Percentiles rank a stretch among this genome's conserved stretches.
phyloP scores from a whole-genome alignment of 1,284 basidiomycete species.

The Malassezia restricta region DNA sequence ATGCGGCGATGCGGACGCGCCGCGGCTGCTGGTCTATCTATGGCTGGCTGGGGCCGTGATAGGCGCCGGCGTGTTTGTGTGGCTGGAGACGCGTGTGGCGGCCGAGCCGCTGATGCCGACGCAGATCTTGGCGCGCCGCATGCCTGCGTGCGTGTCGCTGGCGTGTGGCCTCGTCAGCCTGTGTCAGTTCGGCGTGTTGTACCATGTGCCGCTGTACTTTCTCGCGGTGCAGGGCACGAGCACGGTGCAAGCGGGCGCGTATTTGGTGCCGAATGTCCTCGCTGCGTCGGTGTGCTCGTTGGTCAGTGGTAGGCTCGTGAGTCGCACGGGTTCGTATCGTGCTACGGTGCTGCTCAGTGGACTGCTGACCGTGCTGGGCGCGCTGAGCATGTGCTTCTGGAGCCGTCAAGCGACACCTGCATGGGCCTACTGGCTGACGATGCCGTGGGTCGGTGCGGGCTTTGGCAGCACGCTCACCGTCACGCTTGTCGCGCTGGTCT shows the following conservation, averaged over 20 bases:
- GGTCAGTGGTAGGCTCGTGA: constrained; percentile 46
- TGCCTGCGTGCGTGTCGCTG: constrained; percentile 46
- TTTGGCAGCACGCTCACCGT: constrained; percentile 46
- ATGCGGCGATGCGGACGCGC: constrained; percentile 40
- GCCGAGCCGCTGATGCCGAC: constrained; percentile 47
- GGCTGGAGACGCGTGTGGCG: constrained; percentile 49
- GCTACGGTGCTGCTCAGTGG: constrained; percentile 42
- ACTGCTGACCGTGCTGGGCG: constrained; percentile 40
- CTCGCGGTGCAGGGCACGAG: constrained; percentile 44
- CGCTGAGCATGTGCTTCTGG: constrained; percentile 47
- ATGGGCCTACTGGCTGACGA: constrained; percentile 42
- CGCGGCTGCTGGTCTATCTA: constrained; percentile 33
- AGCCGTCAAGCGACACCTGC: constrained; percentile 32
- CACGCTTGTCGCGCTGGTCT: constrained; percentile 45
- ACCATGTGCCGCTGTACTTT: constrained; percentile 47
- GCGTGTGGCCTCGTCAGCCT: constrained; percentile 47
- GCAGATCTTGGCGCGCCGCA: constrained; percentile 45
- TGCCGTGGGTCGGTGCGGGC: constrained; percentile 42
- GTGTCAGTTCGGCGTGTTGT: constrained; percentile 46
- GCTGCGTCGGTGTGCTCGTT: constrained; percentile 46
- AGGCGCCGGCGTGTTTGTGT: constrained; percentile 53
- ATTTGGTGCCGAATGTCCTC: constrained; percentile 46
- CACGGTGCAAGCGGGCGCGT: constrained; percentile 43
- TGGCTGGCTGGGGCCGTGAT: constrained; percentile 45
- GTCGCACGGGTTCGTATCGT: constrained; percentile 46